phyloP scores from a whole-genome alignment of 371 early-diverging fungal genomes.

The Apophysomyces ossiformis region DNA sequence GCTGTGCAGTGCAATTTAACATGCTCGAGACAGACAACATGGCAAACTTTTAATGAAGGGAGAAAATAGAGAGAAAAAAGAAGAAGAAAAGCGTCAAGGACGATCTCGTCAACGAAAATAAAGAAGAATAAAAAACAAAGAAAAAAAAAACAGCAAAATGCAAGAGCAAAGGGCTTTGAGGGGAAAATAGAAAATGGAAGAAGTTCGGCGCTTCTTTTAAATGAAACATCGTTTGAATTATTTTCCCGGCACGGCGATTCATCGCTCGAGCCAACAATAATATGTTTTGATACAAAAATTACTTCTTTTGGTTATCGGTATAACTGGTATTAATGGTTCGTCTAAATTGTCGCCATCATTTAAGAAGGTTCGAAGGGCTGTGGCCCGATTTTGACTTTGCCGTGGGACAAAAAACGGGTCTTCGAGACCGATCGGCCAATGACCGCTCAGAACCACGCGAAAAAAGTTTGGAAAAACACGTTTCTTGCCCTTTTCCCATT shows the following conservation, averaged over 20 bases:
- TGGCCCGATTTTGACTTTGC: conserved; percentile 8
- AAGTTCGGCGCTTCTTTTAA: background rate
- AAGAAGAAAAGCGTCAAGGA: background rate
- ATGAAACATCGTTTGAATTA: background rate
- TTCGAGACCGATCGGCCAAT: conserved; percentile 5
- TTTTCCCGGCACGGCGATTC: conserved; percentile 2
- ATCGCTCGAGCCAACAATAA: conserved; percentile 10
- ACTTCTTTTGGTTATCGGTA: conserved; percentile 1
- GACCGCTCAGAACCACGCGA: background rate
- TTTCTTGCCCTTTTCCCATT: conserved; percentile 7
- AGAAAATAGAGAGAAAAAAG: conserved; percentile 14
- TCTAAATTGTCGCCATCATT: conserved; percentile 11
- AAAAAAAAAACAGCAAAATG: background rate
- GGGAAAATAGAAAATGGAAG: conserved; percentile 5
- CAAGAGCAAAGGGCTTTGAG: background rate
- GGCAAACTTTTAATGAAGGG: background rate
- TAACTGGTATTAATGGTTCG: conserved; percentile 7
- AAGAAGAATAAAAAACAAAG: background rate
- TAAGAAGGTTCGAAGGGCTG: conserved; percentile 12
- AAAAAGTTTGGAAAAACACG: conserved; percentile 5
- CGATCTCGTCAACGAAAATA: background rate
- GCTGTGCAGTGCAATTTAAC: conserved; percentile 15
- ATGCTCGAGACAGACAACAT: conserved; percentile 21
- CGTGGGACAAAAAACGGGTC: conserved; percentile 12
- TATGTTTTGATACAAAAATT: conserved; percentile 9